Conservation (phyloP, 805 yeast genomes). For the Pichia insulana region DNA sequence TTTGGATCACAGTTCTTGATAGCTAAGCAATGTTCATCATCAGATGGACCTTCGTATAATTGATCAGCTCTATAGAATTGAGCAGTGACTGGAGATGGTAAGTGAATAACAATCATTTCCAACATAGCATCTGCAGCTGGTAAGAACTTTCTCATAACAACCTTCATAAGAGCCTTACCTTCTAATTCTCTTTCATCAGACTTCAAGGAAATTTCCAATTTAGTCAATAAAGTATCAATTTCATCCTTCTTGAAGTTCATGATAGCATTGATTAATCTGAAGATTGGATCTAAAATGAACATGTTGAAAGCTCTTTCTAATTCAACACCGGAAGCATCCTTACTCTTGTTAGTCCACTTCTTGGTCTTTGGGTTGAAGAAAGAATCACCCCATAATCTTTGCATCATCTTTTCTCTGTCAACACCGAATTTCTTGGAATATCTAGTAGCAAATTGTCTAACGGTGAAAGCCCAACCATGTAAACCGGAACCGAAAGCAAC, state of each 20-base stretch:
- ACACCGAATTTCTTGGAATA: conserved; percentile 99
- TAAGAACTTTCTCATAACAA: conserved; percentile 98
- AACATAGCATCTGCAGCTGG: conserved; percentile 99
- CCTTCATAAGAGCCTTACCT: conserved; percentile 97
- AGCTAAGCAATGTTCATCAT: conserved; percentile 82
- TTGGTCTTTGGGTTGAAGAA: conserved; percentile 99
- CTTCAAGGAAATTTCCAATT: conserved; percentile 90
- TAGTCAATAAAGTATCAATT: conserved; percentile 83
- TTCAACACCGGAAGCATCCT: conserved; percentile 89
- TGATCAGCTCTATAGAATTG: conserved; percentile 98
- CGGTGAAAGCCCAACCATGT: conserved; percentile 99
- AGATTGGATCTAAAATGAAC: conserved; percentile 98
- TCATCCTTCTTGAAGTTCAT: conserved; percentile 99
- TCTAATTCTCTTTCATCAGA: conserved; percentile 96
- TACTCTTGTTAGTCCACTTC: conserved; percentile 96
- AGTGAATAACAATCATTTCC: conserved; percentile 97
- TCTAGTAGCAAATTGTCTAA: conserved; percentile 96
- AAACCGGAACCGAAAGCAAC: conserved; percentile 99
- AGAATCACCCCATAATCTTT: conserved; percentile 99
- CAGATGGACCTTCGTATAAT: conserved; percentile 97
- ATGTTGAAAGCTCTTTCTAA: conserved; percentile 99
- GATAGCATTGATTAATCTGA: conserved; percentile 92
- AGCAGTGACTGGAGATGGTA: conserved; percentile 99
- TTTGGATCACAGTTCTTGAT: conserved; percentile 98
- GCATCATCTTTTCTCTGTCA: conserved; percentile 96